Base-by-base conservation (phyloP, 257 asterid genomes). In the Knoxia roxburghii region DNA sequence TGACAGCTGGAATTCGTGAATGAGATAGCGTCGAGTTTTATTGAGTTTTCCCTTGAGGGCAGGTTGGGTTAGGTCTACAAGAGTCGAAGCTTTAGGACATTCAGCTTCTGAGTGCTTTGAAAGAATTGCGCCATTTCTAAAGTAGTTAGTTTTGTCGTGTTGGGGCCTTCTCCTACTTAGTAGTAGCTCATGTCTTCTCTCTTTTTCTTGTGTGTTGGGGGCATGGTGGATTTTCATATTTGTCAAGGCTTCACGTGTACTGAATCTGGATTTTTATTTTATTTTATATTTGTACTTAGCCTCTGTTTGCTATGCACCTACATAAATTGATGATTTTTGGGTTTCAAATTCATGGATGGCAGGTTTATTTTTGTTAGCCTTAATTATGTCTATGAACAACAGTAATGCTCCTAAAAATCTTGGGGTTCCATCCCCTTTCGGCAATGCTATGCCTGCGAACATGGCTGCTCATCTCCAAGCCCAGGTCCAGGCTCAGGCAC, bases 351-450 rank as follows among this genome's bases (percentile, higher is more conserved):
- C 13, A 9, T 63, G 27, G 2, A 7, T 46, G 30, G 43, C 50
- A 64, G 68, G 43, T 27, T 26, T 45, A 29, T 45, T 20, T 48
- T 56, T 6, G 58, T 18, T 26, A 52, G 62, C 49, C 23, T 53
- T 51, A 54, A 68, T 73, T 70, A 90, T 90, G 99, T 85, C 99
- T 58, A 87, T 76, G 27, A 94, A 90, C 78, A 94, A 87, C 83
- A 89, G 72, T 69, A 82, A 85, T 68, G 91, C 84, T 20, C 93
- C 86, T 68, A 94, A 87, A 89, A 86, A 67, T 57, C 66, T 82
- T 4, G 96, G 99, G 73, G 85, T 75, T 73, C 81, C 96, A 12
- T 88, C 97, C 75, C 89, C 98, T 51, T 90, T 87, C 70, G 95
- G 92, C 45, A 89, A 83, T 74, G 78, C 96, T 27, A 73, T 86